Evolutionary conservation across 73 alveolate genomes (phyloP).

Genomic region (Uronychia binucleata): DNA sequence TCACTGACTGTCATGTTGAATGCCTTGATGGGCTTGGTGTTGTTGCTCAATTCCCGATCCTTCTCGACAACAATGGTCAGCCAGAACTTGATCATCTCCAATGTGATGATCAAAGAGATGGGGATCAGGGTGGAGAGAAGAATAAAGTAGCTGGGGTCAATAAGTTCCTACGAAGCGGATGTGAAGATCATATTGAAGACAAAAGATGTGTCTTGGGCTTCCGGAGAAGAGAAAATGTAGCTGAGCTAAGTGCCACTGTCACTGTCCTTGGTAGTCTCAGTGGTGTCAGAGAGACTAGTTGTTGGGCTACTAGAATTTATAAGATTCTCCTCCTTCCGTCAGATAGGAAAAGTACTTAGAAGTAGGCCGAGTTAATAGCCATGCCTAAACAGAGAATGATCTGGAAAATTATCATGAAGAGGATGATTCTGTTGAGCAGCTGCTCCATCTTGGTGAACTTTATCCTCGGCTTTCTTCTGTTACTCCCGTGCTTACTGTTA

Average conservation of each 20-base stretch:
- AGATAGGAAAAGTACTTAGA: background rate
- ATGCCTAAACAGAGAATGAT: conserved; percentile 32
- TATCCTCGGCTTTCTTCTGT: conserved; percentile 72
- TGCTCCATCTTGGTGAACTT: conserved; percentile 65
- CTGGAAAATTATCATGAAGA: conserved; percentile 50
- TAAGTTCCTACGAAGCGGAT: background rate
- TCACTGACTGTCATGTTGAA: conserved; percentile 89
- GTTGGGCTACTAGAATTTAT: background rate
- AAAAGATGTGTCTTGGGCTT: background rate
- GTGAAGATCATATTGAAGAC: background rate
- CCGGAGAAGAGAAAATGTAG: background rate
- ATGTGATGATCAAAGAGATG: conserved; percentile 88
- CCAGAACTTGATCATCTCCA: conserved; percentile 92
- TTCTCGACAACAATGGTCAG: conserved; percentile 80
- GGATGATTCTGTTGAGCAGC: conserved; percentile 38
- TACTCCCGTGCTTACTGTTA: background rate
- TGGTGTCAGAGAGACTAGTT: conserved; percentile 16
- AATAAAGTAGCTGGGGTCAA: conserved; percentile 59
- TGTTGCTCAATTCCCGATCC: conserved; percentile 79
- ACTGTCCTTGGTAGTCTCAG: background rate
- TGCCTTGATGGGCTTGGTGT: conserved; percentile 33
- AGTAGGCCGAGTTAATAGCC: background rate
- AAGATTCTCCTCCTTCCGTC: background rate
- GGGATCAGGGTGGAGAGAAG: conserved; percentile 95
- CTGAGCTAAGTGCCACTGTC: background rate